A percentile compares a stretch with the other conserved stretches of the same genome.
phyloP scores from a whole-genome alignment of 202 grass and related monocot species.

The Panicum virgatum region DNA sequence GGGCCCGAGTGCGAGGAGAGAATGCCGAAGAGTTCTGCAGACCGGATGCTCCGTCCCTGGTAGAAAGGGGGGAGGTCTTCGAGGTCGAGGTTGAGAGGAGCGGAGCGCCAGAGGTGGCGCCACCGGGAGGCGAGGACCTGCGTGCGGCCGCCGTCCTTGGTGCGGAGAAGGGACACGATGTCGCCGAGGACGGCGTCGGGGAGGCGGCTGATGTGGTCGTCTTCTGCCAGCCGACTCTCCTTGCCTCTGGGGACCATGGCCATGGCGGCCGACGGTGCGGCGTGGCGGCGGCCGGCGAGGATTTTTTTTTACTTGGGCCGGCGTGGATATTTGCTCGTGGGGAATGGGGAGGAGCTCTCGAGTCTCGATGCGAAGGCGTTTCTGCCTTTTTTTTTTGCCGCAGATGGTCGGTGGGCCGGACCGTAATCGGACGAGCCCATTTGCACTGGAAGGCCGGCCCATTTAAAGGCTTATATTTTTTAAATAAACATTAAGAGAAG shows the following conservation, averaged over 20 bases:
- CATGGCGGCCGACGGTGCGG: background rate
- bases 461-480: too few relatives aligned
- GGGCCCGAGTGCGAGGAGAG: background rate
- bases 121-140: background rate
- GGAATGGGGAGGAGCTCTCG: too few relatives aligned
- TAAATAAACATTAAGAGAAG: too few relatives aligned
- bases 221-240: background rate
- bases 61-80: background rate
- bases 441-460: too few relatives aligned
- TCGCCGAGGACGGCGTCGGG: background rate
- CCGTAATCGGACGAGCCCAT: too few relatives aligned
- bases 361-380: too few relatives aligned
- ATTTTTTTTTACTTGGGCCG: too few relatives aligned
- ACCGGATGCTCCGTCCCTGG: rapidly evolving
- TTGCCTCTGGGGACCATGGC: background rate
- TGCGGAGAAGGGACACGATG: background rate
- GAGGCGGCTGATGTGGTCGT: background rate
- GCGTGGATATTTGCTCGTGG: too few relatives aligned
- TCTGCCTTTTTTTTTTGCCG: too few relatives aligned
- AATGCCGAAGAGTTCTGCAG: background rate
- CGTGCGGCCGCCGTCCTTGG: background rate
- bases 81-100: background rate
- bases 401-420: too few relatives aligned
- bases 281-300: background rate
- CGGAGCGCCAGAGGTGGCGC: background rate